Evolutionary conservation across 352 stramenopile genomes (phyloP), one percentile per base, ranked within the genome.

Genomic region (Blastocystis sp.): DNA sequence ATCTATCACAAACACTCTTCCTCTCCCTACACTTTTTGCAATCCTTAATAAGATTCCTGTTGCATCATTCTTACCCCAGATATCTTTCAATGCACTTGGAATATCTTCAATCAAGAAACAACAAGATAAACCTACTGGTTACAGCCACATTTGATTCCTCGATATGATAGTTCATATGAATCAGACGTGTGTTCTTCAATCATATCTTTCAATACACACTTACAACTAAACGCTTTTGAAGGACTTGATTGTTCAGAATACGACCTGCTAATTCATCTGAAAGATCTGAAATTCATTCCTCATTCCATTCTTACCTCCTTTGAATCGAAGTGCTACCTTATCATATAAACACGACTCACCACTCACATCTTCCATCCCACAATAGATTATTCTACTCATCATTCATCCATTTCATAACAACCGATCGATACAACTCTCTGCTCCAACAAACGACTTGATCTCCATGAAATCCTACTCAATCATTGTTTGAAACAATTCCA

Each of bases 361-460:
- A 54, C 63, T 75, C 11, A 24, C n/a, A 75, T 75, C 63, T 6
- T 75, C 39, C 63, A 75, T 75, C 52, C 63, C 63, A 42, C 39
- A 75, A 46, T 75, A 75, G 29, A 54, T 75, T 14, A 75, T 49
- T 52, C 63, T 75, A 75, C 63, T 27, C n/a, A 4, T 54, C 19
- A 75, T 16, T 56, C 7, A 69, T 39, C 6, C 11, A 54, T 56
- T 19, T 14, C 5, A 46, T 56, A 19, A 19, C n/a, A 56, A 75
- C 63, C 63, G 21, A 46, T 75, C 63, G 21, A 75, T 75, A 54
- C 63, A 75, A 75, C 63, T 54, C 63, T 75, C 63, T n/a, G 63
- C 63, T 49, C 39, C 63, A 42, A 75, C 37, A 75, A 75, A 75
- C 63, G 63, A 75, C 63, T 75, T 75, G 35, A 75, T 75, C 29